These are phyloP conservation scores for Golubevia sp. DNA, from an alignment of 1,284 basidiomycete genomes.

Conservation along the genomic window DNA sequence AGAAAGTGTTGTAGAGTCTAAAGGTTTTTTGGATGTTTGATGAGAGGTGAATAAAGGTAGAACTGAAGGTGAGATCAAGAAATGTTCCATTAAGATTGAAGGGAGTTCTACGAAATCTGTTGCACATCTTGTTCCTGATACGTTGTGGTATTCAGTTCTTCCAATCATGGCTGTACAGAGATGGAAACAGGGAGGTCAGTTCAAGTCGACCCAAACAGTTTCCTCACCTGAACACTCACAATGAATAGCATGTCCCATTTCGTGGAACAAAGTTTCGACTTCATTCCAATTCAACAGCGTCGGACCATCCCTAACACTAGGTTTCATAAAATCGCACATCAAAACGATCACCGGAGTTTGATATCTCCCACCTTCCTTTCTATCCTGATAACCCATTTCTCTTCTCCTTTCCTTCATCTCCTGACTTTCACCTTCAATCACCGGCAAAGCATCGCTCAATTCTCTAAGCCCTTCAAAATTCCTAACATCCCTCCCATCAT, in stretches of 20 bases:
- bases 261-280: slow-evolving; percentile 92
- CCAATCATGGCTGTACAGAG: slow-evolving; percentile 94
- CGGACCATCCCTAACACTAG: slow-evolving; percentile 70
- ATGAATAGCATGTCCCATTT: slow-evolving; percentile 99
- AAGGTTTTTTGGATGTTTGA: slow-evolving; percentile 69
- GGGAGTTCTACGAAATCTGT: slow-evolving; percentile 98
- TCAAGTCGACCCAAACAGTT: background rate
- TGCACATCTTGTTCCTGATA: slow-evolving; percentile 95
- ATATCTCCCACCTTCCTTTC: slow-evolving; percentile 71
- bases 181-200: slow-evolving; percentile 6
- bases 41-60: slow-evolving; percentile 76
- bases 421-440: slow-evolving; percentile 16
- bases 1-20: slow-evolving; percentile 70
- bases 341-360: slow-evolving; percentile 91
- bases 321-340: slow-evolving; percentile 81
- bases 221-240: slow-evolving; percentile 70
- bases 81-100: slow-evolving; percentile 97
- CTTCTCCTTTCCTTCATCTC: slow-evolving; percentile 53
- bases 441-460: slow-evolving; percentile 7
- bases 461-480: slow-evolving; percentile 40
- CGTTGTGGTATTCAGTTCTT: slow-evolving; percentile 94
- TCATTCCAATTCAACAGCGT: slow-evolving; percentile 89
- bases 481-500: slow-evolving; percentile 40
- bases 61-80: slow-evolving; percentile 81
- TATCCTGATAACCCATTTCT: slow-evolving; percentile 63